Evolutionary conservation across 768 basidiomycete species (phyloP).

Genomic region (Auriscalpium microsporum): DNA sequence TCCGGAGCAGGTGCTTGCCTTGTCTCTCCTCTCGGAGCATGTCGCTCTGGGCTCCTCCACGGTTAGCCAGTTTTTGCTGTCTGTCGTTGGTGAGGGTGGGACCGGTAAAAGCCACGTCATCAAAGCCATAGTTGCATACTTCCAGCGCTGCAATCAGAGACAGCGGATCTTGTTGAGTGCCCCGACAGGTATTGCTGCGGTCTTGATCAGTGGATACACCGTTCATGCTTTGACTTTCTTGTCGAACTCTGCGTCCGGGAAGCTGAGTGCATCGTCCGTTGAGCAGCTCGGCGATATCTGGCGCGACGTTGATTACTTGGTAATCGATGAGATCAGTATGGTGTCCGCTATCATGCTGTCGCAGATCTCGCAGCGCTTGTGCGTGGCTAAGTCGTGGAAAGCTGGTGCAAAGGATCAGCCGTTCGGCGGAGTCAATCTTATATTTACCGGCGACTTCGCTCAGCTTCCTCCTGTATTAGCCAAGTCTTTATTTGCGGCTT

Average conservation of each 20-base stretch:
- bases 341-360: slow-evolving; percentile 16
- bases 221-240: slow-evolving; percentile 21
- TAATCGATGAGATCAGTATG: slow-evolving; percentile 20
- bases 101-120: slow-evolving; percentile 16
- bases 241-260: neutral
- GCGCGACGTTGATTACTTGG: slow-evolving; percentile 11
- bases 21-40: neutral
- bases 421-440: slow-evolving; percentile 1
- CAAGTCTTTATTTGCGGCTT: neutral
- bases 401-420: neutral
- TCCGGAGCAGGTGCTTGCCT: neutral
- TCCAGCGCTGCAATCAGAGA: neutral
- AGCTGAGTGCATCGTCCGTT: neutral
- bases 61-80: neutral
- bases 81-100: neutral
- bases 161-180: slow-evolving; percentile 16
- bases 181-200: slow-evolving; percentile 24
- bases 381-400: slow-evolving; percentile 12
- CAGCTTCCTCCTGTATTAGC: neutral
- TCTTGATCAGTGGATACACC: slow-evolving; percentile 22
- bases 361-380: slow-evolving; percentile 15
- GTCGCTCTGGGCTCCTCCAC: neutral
- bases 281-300: slow-evolving; percentile 10
- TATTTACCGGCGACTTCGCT: neutral
- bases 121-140: slow-evolving; percentile 14